Percentiles rank a stretch among this genome's conserved stretches.
Evolutionary conservation across 768 basidiomycete species (phyloP).

Genomic region (Holtermanniella nyarrowii): DNA sequence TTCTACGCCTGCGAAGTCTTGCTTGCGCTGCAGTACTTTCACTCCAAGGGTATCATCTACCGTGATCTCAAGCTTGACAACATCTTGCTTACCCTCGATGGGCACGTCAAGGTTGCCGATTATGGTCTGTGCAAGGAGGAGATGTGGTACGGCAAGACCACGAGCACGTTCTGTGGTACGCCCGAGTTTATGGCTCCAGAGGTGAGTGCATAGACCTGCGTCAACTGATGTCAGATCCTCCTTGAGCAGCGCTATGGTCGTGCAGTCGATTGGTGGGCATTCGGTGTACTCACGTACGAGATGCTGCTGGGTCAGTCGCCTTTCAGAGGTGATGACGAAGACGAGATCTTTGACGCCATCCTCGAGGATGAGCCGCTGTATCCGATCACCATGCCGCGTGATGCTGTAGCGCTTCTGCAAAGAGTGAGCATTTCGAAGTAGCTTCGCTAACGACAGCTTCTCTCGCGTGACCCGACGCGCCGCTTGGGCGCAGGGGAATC

Average conservation of each 20-base stretch:
- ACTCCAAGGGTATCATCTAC: constrained; percentile 96
- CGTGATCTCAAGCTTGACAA: constrained; percentile 98
- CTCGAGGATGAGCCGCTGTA: constrained; percentile 96
- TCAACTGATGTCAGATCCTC: constrained; percentile 58
- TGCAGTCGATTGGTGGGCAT: constrained; percentile 99
- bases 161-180: constrained; percentile 97
- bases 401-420: constrained; percentile 89
- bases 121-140: constrained; percentile 99
- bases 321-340: constrained; percentile 98
- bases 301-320: constrained; percentile 98
- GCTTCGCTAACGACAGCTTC: constrained; percentile 48
- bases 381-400: constrained; percentile 97
- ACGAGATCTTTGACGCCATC: constrained; percentile 99
- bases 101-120: constrained; percentile 97
- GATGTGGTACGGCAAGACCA: constrained; percentile 93
- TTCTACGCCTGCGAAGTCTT: constrained; percentile 97
- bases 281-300: constrained; percentile 95
- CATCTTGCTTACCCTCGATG: constrained; percentile 89
- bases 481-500: constrained; percentile 83
- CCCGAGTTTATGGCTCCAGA: constrained; percentile 99
- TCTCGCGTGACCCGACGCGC: constrained; percentile 81
- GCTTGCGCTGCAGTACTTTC: constrained; percentile 94
- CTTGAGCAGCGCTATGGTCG: constrained; percentile 98
- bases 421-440: constrained; percentile 50
- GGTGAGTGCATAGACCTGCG: constrained; percentile 49